Percentiles rank a stretch among this genome's conserved stretches.
These are phyloP conservation scores for Pseudonectria buxi DNA, from an alignment of 2,329 filamentous ascomycete species.

Conservation along the genomic window DNA sequence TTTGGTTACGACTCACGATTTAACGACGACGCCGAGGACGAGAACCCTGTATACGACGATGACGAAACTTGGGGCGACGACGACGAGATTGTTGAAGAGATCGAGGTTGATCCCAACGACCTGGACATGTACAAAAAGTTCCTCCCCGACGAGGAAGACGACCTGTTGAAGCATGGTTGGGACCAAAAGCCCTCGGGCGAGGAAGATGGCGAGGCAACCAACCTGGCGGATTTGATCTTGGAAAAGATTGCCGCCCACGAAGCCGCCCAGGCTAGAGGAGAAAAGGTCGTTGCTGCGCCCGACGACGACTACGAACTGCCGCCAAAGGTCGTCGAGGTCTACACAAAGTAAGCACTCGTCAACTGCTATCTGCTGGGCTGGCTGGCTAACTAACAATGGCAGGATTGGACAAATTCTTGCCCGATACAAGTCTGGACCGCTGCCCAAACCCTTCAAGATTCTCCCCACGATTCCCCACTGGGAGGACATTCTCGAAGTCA, in stretches of 20 bases:
- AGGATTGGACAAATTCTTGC: constrained; percentile 83
- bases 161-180: constrained; percentile 63
- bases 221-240: constrained; percentile 87
- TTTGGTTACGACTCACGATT: constrained; percentile 79
- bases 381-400: constrained; percentile 12
- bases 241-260: constrained; percentile 93
- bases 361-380: too few relatives aligned
- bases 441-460: constrained; percentile 97
- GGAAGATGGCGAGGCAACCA: constrained; percentile 53
- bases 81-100: constrained; percentile 62
- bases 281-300: constrained; percentile 41
- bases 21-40: constrained; percentile 46
- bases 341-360: constrained; percentile 60
- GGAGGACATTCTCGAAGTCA: constrained; percentile 80
- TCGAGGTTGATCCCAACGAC: constrained; percentile 84
- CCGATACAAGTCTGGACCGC: constrained; percentile 89
- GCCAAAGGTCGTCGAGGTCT: constrained; percentile 88
- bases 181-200: constrained; percentile 40
- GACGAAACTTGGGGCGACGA: constrained; percentile 73
- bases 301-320: constrained; percentile 84
- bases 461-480: constrained; percentile 85
- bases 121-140: constrained; percentile 89
- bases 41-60: constrained; percentile 38
- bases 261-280: constrained; percentile 48
- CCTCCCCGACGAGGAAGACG: constrained; percentile 64